A percentile compares a stretch with the other conserved stretches of the same genome.
Evolutionary conservation across 768 basidiomycete species (phyloP).

Genomic region (Mycena indigotica): DNA sequence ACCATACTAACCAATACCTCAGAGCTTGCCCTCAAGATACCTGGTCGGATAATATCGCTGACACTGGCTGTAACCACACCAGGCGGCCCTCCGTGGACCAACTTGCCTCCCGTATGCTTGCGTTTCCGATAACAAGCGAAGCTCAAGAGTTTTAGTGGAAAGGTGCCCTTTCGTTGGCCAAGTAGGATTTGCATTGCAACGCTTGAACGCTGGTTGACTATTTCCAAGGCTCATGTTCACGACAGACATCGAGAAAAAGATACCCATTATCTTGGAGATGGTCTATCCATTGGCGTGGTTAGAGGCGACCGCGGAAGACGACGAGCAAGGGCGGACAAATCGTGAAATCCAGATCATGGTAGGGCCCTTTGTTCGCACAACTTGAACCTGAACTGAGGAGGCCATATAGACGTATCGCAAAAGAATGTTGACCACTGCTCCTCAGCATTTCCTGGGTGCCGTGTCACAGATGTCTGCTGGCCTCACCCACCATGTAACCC

Average conservation of each 20-base stretch:
- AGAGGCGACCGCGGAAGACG: slow-evolving; percentile 50
- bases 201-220: not conserved
- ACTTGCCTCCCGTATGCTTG: slow-evolving; percentile 59
- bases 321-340: slow-evolving; percentile 64
- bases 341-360: slow-evolving; percentile 61
- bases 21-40: slow-evolving; percentile 70
- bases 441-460: slow-evolving; percentile 61
- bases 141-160: too few relatives aligned
- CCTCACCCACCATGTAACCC: slow-evolving; percentile 60
- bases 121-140: too few relatives aligned
- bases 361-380: too few relatives aligned
- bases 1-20: too few relatives aligned
- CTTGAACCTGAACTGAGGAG: too few relatives aligned
- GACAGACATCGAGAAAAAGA: slow-evolving; percentile 47
- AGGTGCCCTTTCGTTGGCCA: slow-evolving; percentile 39
- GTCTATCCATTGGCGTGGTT: slow-evolving; percentile 68
- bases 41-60: slow-evolving; percentile 67
- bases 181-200: too few relatives aligned
- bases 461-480: slow-evolving; percentile 75
- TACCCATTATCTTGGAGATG: slow-evolving; percentile 56
- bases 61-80: slow-evolving; percentile 71
- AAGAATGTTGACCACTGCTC: slow-evolving; percentile 54
- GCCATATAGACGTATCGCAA: slow-evolving; percentile 44
- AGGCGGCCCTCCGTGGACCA: slow-evolving; percentile 57
- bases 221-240: slow-evolving; percentile 40